Evolutionary conservation across 768 basidiomycete species (phyloP), one percentile per base, ranked within the genome.

Genomic region (Clavulina sp.): DNA sequence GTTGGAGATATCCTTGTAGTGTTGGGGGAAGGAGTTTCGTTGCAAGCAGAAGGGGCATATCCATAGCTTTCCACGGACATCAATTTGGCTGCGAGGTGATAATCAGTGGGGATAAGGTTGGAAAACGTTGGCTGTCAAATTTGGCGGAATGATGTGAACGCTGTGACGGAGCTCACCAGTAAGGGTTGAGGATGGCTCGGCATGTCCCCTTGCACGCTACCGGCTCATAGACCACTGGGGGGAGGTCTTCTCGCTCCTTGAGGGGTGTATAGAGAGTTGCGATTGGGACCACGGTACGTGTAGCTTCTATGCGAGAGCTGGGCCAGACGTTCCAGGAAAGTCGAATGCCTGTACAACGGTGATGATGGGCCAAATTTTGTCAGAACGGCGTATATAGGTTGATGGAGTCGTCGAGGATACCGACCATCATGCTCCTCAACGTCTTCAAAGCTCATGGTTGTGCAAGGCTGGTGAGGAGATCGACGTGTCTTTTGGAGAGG

Each of bases 281-380:
- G 61, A 99, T 95, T 54, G 95, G 95, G 4, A 97, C 93, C 36
- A 99, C 93, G 3, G 88, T 96, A 59, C 93, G 76, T 33, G 92
- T 97, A 13, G 93, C 89, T 69, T 99, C 95, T 65, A 97, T 93
- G 60, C 95, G 80, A 54, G 89, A 92, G 32, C 91, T 92, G 2
- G 92, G 91, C 88, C 89, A 99, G 53, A 92, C 87, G 66, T 99
- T 99, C 95, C 93, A 97, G 44, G 92, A 93, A 58, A 97, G 74
- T 51, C 93, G 78, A 43, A 96, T 80, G 58, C 93, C 91, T 95
- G 57, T 33, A 46, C n/a, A 29, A n/a, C 41, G 43, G 24, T 13
- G 52, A 28, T 23, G 21, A 32, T 33, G 24, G 24, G 24, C 41
- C 29, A 23, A 28, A 24, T 13, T 26, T 16, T 29, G 53, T 49